Evolutionary conservation across 495 filamentous ascomycete genomes (phyloP), one percentile per base, ranked within the genome.

Genomic region (Trichoderma reesei): DNA sequence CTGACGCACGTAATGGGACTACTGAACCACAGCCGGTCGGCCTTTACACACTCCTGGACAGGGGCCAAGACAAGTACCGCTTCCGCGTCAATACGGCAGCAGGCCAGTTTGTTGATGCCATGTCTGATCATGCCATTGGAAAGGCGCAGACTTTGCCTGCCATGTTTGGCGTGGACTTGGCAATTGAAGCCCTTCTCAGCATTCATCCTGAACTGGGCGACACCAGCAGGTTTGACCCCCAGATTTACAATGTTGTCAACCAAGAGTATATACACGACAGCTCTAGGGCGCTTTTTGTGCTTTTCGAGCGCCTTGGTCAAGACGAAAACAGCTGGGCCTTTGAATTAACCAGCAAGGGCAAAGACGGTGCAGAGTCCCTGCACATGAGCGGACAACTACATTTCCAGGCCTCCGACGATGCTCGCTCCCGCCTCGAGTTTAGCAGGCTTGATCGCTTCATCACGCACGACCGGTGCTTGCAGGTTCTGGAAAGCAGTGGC

Each of bases 101-200:
- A 2, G 6, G 6, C 5, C 7, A 36, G n/a, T 61, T 10, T 37
- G 6, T 8, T 3, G 59, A 61, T 2, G 7, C 37, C 13, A n/a
- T 61, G 7, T 34, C 59, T 5, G 20, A 33, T 10, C 59, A 61
- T 38, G 37, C 34, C 13, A 38, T 38, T 36, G 59, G 36, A 2
- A 36, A 18, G 10, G 26, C 26, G 34, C 78, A 78, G 1, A 75
- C 82, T 7, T 81, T 77, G 20, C 82, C 81, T 0, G 76, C 74
- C 1, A 80, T 78, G 0, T 18, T 82, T 0, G 63, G 78, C 63
- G 63, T 81, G 0, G 76, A 79, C 37, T 75, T 79, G 36, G 75
- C 72, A 0, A 37, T 38, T 37, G 20, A 61, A 38, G 59, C 59
- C 37, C 31, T 61, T n/a, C 8, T 7, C 0, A 61, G 59, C 13